A percentile compares a stretch with the other conserved stretches of the same genome.
phyloP scores from a whole-genome alignment of 768 basidiomycete genomes.

The Mycena crocata region DNA sequence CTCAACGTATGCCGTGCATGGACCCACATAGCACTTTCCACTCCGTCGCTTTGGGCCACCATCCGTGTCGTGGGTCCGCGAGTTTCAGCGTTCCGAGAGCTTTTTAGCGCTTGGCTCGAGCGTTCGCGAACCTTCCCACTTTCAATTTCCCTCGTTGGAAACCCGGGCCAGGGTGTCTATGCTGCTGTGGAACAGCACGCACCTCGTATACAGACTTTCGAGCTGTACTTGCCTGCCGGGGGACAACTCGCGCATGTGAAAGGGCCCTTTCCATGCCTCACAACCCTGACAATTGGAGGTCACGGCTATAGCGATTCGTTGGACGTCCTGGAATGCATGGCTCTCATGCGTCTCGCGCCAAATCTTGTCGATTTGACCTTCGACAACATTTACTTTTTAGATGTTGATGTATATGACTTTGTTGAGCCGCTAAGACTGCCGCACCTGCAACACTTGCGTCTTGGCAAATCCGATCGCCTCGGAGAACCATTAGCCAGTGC shows the following conservation, averaged over 20 bases:
- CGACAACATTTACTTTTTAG: not conserved
- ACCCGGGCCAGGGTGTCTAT: not conserved
- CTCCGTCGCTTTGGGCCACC: not conserved
- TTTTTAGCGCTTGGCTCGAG: not conserved
- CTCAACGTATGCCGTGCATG: not conserved
- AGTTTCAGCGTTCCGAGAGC: not conserved
- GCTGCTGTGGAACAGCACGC: not conserved
- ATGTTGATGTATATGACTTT: not conserved
- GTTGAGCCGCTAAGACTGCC: not conserved
- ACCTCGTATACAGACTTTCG: not conserved
- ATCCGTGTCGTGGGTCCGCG: not conserved
- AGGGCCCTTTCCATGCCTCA: not conserved
- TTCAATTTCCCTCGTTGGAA: not conserved
- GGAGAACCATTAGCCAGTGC: no score
- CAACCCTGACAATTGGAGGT: not conserved
- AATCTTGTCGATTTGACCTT: not conserved
- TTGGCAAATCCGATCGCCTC: not conserved
- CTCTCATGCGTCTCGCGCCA: not conserved
- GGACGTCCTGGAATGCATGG: not conserved
- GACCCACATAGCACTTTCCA: conserved; percentile 9
- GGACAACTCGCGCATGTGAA: not conserved
- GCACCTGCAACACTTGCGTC: not conserved
- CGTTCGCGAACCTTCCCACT: not conserved
- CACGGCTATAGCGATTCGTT: not conserved
- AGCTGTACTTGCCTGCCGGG: not conserved